Evolutionary conservation across 23 red algal species (phyloP), one percentile per base, ranked within the genome.

Genomic region (Chondrus crispus): DNA sequence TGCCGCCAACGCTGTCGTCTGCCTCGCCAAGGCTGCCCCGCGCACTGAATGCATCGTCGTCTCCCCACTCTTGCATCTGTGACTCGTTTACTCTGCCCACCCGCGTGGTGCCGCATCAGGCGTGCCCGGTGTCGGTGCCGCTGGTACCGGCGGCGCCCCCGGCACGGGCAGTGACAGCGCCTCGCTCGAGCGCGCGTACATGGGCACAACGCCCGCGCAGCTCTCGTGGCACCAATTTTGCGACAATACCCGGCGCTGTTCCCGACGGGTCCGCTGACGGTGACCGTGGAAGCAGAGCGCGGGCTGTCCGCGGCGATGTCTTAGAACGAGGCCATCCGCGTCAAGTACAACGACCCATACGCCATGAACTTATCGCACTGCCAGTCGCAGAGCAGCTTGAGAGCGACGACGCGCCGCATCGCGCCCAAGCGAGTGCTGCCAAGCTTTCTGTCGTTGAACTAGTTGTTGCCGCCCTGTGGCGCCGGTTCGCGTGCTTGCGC

Each of bases 221-320:
- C 62, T 52, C 10, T 89, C 85, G 62, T 89, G 85, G 85, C 85
- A 74, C 78, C 46, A 89, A 24, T 89, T 89, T 63, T 89, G 85
- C 78, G 20, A 77, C 85, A 89, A 89, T 89, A 89, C 41, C 42
- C 35, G 11, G 75, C 85, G 22, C 60, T 89, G 57, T 89, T 89
- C 53, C 85, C 85, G n/a, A 89, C 85, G 12, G 85, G 85, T 41
- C 39, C 85, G 35, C 51, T 89, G 36, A 43, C 73, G 37, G 85
- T 70, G 20, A 89, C 85, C 13, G 73, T 89, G 9, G 78, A 68
- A 24, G 33, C 64, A 12, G 68, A 89, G 52, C 85, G 68, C 13
- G 85, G 85, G 33, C 52, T 70, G 32, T 47, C 69, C 12, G 64
- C 29, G 60, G 85, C 85, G 4, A 68, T 43, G 7, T 51, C 78